Conservation (phyloP, 257 asterid species). For the Penstemon barbatus region DNA sequence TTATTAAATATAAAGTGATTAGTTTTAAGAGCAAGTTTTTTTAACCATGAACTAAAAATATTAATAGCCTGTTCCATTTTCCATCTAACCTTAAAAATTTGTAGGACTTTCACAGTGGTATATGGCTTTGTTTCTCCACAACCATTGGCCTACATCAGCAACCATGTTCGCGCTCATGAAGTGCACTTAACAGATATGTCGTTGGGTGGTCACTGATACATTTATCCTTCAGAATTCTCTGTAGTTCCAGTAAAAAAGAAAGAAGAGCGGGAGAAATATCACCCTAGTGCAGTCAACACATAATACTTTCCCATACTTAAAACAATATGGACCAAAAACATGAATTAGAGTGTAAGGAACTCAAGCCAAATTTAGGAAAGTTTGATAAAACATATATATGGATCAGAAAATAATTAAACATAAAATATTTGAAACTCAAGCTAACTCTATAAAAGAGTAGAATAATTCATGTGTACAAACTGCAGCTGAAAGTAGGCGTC, state of each 20-base stretch:
- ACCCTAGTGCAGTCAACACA: neutral
- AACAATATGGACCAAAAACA: neutral
- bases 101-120: too few species aligned
- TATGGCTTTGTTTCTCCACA: too few species aligned
- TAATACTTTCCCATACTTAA: constrained; percentile 2
- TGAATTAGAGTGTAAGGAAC: neutral
- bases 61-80: too few species aligned
- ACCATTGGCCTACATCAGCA: too few species aligned
- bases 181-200: neutral
- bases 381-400: too few species aligned
- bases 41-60: too few species aligned
- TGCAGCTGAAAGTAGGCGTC: constrained; percentile 11
- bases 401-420: too few species aligned
- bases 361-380: neutral
- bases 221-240: constrained; percentile 4
- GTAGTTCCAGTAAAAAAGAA: constrained; percentile 2
- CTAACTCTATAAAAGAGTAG: neutral
- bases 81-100: too few species aligned
- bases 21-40: too few species aligned
- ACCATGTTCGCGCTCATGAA: neutral
- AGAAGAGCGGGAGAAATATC: neutral
- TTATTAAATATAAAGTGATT: too few species aligned
- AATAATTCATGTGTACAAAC: neutral
- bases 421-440: too few species aligned
- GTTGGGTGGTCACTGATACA: neutral